Percentiles rank a stretch among this genome's conserved stretches.
These are phyloP conservation scores for Rosa chinensis DNA, from an alignment of 306 rosid species.

Conservation along the genomic window DNA sequence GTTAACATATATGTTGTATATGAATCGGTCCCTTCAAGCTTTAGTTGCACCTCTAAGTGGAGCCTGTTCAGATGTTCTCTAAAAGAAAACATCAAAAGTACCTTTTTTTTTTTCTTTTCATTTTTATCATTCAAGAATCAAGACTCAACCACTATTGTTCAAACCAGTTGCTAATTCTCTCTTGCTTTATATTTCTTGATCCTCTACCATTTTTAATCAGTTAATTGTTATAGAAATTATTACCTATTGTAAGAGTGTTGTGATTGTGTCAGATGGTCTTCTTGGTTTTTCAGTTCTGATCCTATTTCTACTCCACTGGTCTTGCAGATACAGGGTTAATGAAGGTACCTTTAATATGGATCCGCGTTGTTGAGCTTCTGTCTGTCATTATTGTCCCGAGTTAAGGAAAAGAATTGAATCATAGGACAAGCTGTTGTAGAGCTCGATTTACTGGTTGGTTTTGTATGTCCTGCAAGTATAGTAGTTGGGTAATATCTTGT, in stretches of 20 bases:
- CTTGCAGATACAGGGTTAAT: background rate
- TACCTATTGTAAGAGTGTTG: background rate
- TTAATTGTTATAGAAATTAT: background rate
- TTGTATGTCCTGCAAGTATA: conserved; percentile 3
- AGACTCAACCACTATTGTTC: background rate
- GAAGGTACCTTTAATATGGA: background rate
- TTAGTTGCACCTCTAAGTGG: background rate
- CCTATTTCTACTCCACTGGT: background rate
- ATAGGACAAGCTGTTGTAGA: background rate
- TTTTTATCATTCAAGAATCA: background rate
- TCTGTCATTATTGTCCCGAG: background rate
- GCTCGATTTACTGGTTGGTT: background rate
- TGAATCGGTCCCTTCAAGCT: background rate
- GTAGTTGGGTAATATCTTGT: background rate
- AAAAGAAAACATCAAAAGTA: too few species aligned
- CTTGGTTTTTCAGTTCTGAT: background rate
- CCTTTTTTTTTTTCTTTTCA: background rate
- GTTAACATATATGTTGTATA: background rate
- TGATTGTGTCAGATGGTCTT: background rate
- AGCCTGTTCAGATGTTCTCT: background rate
- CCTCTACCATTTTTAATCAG: background rate
- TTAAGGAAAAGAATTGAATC: background rate
- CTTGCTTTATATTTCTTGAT: background rate
- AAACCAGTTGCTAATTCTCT: background rate
- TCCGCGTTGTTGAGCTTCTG: background rate